A percentile compares a stretch with the other conserved stretches of the same genome.
Evolutionary conservation across 257 asterid genomes (phyloP).

Genomic region (Petrea volubilis): DNA sequence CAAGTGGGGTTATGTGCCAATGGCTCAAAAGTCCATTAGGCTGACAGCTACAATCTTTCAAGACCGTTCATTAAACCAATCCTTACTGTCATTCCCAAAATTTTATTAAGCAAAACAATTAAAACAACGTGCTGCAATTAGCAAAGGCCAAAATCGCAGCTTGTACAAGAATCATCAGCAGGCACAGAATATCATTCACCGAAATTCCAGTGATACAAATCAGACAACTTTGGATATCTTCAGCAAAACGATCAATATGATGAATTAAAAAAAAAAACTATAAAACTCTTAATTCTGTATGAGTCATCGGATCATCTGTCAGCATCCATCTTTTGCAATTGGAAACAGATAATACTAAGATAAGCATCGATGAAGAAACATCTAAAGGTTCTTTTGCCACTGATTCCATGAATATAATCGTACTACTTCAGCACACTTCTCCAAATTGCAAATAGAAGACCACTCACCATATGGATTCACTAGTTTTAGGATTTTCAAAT

Average conservation of each 20-base stretch:
- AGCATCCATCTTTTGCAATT: background rate
- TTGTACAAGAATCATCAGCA: background rate
- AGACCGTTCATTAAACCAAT: background rate
- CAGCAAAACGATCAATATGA: background rate
- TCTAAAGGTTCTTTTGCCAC: background rate
- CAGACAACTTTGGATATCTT: background rate
- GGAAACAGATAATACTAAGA: background rate
- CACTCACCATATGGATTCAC: background rate
- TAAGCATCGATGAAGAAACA: background rate
- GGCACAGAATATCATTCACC: background rate
- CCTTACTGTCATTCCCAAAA: too few relatives aligned
- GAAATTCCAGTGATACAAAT: background rate
- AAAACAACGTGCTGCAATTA: background rate
- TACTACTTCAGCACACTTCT: background rate
- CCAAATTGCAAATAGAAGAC: background rate
- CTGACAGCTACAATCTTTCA: background rate
- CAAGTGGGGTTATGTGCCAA: background rate
- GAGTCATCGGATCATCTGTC: background rate
- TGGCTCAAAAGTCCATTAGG: background rate
- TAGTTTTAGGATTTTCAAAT: background rate
- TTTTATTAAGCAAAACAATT: too few relatives aligned
- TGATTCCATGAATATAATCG: background rate
- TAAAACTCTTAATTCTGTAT: background rate
- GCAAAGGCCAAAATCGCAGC: background rate
- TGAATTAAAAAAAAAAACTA: background rate